Percentiles rank a stretch among this genome's conserved stretches.
These are phyloP conservation scores for Rhizophagus clarus DNA, from an alignment of 192 early-diverging fungal species.

Conservation along the genomic window DNA sequence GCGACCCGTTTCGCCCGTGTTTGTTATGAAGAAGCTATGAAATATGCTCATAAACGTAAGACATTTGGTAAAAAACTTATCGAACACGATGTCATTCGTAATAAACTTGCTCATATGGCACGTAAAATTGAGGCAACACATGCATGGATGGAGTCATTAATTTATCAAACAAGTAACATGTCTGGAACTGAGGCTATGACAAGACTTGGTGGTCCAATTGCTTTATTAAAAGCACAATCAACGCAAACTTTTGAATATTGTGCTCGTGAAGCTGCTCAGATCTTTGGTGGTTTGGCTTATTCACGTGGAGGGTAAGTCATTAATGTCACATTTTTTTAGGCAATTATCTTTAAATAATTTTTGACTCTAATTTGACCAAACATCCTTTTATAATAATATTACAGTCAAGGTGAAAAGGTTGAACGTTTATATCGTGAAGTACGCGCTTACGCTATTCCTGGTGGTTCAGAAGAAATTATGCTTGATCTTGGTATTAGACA, in stretches of 20 bases:
- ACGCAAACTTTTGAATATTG: constrained; percentile 89
- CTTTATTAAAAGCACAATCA: constrained; percentile 80
- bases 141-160: constrained; percentile 78
- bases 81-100: constrained; percentile 82
- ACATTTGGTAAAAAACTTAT: constrained; percentile 87
- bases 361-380: background rate
- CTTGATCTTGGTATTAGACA: constrained; percentile 83
- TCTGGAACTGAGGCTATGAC: constrained; percentile 66
- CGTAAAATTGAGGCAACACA: constrained; percentile 85
- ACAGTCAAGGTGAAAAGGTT: constrained; percentile 67
- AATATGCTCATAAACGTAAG: constrained; percentile 82
- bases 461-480: constrained; percentile 91
- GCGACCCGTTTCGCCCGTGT: constrained; percentile 86
- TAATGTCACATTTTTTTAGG: constrained; percentile 29
- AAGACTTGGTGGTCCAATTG: constrained; percentile 84
- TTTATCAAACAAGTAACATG: constrained; percentile 74
- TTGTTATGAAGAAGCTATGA: constrained; percentile 80
- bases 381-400: background rate
- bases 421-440: constrained; percentile 90
- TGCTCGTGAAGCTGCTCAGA: constrained; percentile 88
- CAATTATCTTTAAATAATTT: constrained; percentile 2
- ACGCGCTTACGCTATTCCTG: constrained; percentile 79
- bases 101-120: constrained; percentile 82
- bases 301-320: constrained; percentile 60
- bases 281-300: constrained; percentile 85